Conservation (phyloP, 2,329 filamentous ascomycete species). For the Tolypocladium nubicola region DNA sequence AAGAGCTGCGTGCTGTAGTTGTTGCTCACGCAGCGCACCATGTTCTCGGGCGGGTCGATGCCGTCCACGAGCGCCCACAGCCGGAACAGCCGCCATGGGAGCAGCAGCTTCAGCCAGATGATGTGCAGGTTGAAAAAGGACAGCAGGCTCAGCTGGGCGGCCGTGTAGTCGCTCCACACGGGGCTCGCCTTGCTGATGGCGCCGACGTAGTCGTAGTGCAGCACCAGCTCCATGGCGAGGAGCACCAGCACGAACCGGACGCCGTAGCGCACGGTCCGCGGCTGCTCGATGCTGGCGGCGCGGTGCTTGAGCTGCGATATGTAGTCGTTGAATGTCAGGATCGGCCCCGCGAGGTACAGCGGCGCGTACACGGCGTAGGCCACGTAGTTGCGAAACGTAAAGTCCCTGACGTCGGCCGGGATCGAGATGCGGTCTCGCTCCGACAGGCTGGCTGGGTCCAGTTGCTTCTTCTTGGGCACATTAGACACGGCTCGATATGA, state of each 20-base stretch:
- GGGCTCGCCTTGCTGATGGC: constrained; percentile 79
- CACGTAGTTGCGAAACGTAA: constrained; percentile 74
- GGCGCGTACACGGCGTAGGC: constrained; percentile 88
- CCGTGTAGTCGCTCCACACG: constrained; percentile 72
- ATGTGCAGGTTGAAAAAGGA: constrained; percentile 94
- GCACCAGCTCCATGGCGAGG: constrained; percentile 79
- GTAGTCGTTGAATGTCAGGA: constrained; percentile 97
- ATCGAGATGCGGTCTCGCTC: constrained; percentile 78
- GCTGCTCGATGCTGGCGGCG: constrained; percentile 56
- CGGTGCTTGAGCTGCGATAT: constrained; percentile 73
- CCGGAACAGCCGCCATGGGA: constrained; percentile 97
- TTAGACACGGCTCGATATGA: constrained; percentile 35
- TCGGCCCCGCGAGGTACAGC: constrained; percentile 84
- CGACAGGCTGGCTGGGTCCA: constrained; percentile 76
- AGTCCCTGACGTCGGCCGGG: constrained; percentile 62
- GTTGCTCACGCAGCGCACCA: constrained; percentile 91
- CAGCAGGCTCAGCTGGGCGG: constrained; percentile 78
- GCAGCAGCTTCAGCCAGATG: constrained; percentile 93
- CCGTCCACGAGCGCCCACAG: constrained; percentile 90
- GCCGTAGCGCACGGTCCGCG: constrained; percentile 69
- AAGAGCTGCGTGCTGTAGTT: constrained; percentile 88
- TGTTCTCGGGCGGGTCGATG: constrained; percentile 94
- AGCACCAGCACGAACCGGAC: constrained; percentile 72
- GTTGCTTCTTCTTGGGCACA: constrained; percentile 86
- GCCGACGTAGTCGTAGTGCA: constrained; percentile 88